phyloP scores from a whole-genome alignment of 176 grass and related monocot species.

The Oryza rufipogon region DNA sequence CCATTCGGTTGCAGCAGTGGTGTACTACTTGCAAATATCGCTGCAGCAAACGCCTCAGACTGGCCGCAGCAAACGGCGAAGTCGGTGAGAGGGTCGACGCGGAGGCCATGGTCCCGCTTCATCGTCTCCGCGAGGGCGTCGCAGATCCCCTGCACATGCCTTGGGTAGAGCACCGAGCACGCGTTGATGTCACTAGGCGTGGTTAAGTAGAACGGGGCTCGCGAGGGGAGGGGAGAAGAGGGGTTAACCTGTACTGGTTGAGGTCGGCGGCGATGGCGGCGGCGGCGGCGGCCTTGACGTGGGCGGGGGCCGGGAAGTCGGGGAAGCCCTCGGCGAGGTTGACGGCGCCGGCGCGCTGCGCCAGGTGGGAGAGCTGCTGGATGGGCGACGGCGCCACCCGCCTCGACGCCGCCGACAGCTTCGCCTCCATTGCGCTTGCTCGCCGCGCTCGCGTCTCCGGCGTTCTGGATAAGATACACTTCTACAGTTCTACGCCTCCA shows the following conservation, averaged over 20 bases:
- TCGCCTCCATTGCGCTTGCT: conserved; percentile 62
- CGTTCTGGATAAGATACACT: too few species aligned
- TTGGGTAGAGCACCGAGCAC: conserved; percentile 27
- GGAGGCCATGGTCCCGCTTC: conserved; percentile 57
- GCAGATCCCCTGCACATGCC: conserved; percentile 89
- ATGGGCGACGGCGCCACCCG: conserved; percentile 60
- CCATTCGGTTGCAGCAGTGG: conserved; percentile 1
- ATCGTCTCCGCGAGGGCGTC: conserved; percentile 62
- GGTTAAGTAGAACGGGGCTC: background rate
- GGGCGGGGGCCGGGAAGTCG: conserved; percentile 74
- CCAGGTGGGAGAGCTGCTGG: conserved; percentile 83
- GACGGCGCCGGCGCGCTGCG: conserved; percentile 71
- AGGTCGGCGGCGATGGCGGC: conserved; percentile 68
- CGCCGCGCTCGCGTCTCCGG: too few species aligned
- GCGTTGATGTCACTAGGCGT: background rate
- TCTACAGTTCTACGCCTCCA: too few species aligned
- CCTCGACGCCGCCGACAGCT: conserved; percentile 61
- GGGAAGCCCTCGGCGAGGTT: conserved; percentile 97
- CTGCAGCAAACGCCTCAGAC: conserved; percentile 81
- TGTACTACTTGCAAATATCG: conserved; percentile 64
- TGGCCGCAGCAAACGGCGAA: conserved; percentile 84
- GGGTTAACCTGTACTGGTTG: conserved; percentile 85
- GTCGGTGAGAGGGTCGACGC: conserved; percentile 68
- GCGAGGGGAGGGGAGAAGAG: background rate
- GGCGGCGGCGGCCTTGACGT: conserved; percentile 67